Evolutionary conservation across 129 eudicot species (phyloP).

Genomic region (Lactuca saligna): DNA sequence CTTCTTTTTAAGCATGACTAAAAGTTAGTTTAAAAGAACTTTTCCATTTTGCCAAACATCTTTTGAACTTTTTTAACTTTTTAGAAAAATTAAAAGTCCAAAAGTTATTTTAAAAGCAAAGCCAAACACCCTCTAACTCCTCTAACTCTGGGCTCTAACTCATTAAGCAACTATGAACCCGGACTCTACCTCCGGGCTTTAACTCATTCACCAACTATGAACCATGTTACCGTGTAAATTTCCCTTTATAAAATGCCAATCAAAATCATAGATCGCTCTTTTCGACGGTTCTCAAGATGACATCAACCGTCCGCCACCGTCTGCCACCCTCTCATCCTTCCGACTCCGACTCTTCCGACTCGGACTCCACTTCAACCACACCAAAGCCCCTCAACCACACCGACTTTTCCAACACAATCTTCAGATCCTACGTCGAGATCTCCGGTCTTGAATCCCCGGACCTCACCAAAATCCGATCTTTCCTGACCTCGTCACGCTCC

Average conservation of each 20-base stretch:
- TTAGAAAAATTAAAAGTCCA: too few species aligned
- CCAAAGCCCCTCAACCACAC: conserved; percentile 45
- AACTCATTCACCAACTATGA: too few species aligned
- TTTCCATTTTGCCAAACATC: too few species aligned
- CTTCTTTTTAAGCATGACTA: too few species aligned
- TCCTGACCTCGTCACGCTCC: conserved; percentile 77
- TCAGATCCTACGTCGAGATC: conserved; percentile 72
- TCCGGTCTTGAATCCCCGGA: conserved; percentile 45
- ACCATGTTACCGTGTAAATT: too few species aligned
- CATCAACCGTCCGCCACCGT: conserved; percentile 35
- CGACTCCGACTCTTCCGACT: conserved; percentile 69
- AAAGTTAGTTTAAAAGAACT: too few species aligned
- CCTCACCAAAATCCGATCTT: conserved; percentile 85
- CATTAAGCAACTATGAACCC: too few species aligned
- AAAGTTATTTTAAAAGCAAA: too few species aligned
- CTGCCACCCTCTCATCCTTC: conserved; percentile 44
- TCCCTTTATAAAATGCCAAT: neutral
- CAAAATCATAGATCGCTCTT: conserved; percentile 16
- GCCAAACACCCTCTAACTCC: too few species aligned
- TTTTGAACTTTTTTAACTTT: too few species aligned
- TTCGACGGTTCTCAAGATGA: conserved; percentile 38
- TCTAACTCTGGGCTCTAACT: too few species aligned
- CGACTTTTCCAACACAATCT: conserved; percentile 79
- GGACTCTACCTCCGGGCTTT: too few species aligned
- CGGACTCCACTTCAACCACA: conserved; percentile 43